A percentile compares a stretch with the other conserved stretches of the same genome.
phyloP scores from a whole-genome alignment of 495 filamentous ascomycete genomes.

The Oidiodendron maius region DNA sequence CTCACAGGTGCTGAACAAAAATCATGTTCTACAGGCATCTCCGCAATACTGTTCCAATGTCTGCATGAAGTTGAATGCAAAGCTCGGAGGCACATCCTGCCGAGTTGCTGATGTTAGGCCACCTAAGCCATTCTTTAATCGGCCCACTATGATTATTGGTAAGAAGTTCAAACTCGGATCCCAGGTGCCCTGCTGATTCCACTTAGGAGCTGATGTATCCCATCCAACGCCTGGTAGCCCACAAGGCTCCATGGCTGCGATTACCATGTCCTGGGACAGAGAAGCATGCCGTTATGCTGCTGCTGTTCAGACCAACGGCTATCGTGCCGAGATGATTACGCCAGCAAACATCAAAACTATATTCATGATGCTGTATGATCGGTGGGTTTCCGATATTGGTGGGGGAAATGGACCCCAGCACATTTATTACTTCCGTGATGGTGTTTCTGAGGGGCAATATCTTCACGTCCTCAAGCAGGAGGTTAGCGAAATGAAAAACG shows the following conservation, averaged over 20 bases:
- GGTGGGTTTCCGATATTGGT: slow-evolving; percentile 56
- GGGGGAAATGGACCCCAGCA: slow-evolving; percentile 47
- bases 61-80: slow-evolving; percentile 90
- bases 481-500: slow-evolving; percentile 57
- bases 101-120: slow-evolving; percentile 3
- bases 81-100: slow-evolving; percentile 76
- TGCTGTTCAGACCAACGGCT: slow-evolving; percentile 70
- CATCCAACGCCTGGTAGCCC: slow-evolving; percentile 63
- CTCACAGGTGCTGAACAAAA: slow-evolving; percentile 63
- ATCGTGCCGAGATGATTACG: slow-evolving; percentile 67
- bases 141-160: slow-evolving; percentile 21
- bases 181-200: slow-evolving; percentile 15
- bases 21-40: slow-evolving; percentile 53
- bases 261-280: slow-evolving; percentile 74
- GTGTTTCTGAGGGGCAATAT: slow-evolving; percentile 85
- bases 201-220: slow-evolving; percentile 82
- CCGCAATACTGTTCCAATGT: slow-evolving; percentile 85
- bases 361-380: slow-evolving; percentile 51
- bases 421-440: slow-evolving; percentile 92
- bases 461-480: slow-evolving; percentile 69
- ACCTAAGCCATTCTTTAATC: slow-evolving; percentile 8
- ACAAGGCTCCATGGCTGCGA: slow-evolving; percentile 74
- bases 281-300: slow-evolving; percentile 67
- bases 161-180: neutral
- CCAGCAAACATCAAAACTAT: slow-evolving; percentile 55